Conservation (phyloP, 768 basidiomycete species). For the Lactarius hengduanensis region DNA sequence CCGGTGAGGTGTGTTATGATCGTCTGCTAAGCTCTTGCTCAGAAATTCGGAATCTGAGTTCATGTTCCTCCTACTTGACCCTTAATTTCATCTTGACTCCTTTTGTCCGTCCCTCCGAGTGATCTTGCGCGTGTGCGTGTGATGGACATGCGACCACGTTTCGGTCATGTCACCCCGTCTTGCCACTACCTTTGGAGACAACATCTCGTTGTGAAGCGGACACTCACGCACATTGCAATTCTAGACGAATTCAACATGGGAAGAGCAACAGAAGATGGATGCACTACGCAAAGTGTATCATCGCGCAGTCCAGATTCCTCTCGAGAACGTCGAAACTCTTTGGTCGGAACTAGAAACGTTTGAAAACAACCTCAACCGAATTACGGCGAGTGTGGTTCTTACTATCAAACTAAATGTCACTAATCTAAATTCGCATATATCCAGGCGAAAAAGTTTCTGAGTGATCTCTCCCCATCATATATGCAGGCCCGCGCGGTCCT, state of each 20-base stretch:
- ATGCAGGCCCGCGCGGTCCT: slow-evolving; percentile 93
- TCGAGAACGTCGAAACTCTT: slow-evolving; percentile 87
- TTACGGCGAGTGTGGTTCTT: slow-evolving; percentile 51
- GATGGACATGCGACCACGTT: slow-evolving; percentile 22
- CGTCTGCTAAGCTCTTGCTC: slow-evolving; percentile 18
- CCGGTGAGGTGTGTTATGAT: slow-evolving; percentile 60
- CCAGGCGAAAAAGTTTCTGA: slow-evolving; percentile 93
- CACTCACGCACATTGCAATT: slow-evolving; percentile 22
- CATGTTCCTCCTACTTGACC: slow-evolving; percentile 27
- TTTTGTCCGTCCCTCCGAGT: slow-evolving; percentile 21
- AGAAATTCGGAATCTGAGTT: slow-evolving; percentile 13
- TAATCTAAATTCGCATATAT: neutral
- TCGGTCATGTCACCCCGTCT: slow-evolving; percentile 8
- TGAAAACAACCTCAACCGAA: slow-evolving; percentile 84
- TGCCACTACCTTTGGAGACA: slow-evolving; percentile 18
- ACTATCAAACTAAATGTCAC: neutral
- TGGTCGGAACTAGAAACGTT: slow-evolving; percentile 96
- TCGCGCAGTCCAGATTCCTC: slow-evolving; percentile 89
- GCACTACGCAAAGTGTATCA: slow-evolving; percentile 88
- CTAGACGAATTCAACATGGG: slow-evolving; percentile 83
- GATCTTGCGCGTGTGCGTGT: slow-evolving; percentile 26
- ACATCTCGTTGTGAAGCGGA: slow-evolving; percentile 14
- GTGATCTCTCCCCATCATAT: slow-evolving; percentile 87
- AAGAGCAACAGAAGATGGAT: slow-evolving; percentile 95
- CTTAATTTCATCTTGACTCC: slow-evolving; percentile 26